Percentiles rank a stretch among this genome's conserved stretches.
phyloP scores from a whole-genome alignment of 495 filamentous ascomycete genomes.

The Aspergillus diversus region DNA sequence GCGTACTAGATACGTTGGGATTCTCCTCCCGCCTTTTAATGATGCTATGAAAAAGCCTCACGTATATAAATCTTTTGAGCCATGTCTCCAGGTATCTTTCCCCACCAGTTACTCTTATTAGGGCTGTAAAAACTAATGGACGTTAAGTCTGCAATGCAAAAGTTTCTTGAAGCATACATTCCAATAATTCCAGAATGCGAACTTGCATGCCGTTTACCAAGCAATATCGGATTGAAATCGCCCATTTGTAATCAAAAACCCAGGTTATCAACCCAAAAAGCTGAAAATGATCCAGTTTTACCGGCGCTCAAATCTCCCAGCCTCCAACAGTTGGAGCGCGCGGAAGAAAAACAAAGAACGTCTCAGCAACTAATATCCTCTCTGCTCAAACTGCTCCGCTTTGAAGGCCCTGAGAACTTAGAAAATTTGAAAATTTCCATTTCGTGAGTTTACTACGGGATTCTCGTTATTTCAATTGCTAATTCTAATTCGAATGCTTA shows the following conservation, averaged over 20 bases:
- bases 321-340: slow-evolving; percentile 14
- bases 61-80: slow-evolving; percentile 24
- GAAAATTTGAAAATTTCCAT: slow-evolving; percentile 30
- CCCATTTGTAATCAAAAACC: not conserved
- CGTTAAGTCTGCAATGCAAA: slow-evolving; percentile 29
- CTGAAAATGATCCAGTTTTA: too few species aligned
- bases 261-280: too few species aligned
- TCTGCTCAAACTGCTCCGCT: slow-evolving; percentile 27
- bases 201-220: not conserved
- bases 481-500: slow-evolving; percentile 23
- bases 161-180: slow-evolving; percentile 17
- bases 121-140: slow-evolving; percentile 25
- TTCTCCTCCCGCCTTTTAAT: slow-evolving; percentile 33
- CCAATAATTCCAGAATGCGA: not conserved
- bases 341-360: slow-evolving; percentile 13
- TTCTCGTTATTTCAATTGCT: slow-evolving; percentile 19
- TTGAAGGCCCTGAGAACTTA: slow-evolving; percentile 24
- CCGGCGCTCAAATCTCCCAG: slow-evolving; percentile 31
- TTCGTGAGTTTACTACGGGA: slow-evolving; percentile 32
- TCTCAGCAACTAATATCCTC: slow-evolving; percentile 27
- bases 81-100: slow-evolving; percentile 35
- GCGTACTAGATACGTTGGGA: slow-evolving; percentile 22
- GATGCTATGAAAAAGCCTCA: slow-evolving; percentile 26
- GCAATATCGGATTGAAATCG: not conserved
- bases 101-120: not conserved